Evolutionary conservation across 306 rosid genomes (phyloP).

Genomic region (Sophora flavescens): DNA sequence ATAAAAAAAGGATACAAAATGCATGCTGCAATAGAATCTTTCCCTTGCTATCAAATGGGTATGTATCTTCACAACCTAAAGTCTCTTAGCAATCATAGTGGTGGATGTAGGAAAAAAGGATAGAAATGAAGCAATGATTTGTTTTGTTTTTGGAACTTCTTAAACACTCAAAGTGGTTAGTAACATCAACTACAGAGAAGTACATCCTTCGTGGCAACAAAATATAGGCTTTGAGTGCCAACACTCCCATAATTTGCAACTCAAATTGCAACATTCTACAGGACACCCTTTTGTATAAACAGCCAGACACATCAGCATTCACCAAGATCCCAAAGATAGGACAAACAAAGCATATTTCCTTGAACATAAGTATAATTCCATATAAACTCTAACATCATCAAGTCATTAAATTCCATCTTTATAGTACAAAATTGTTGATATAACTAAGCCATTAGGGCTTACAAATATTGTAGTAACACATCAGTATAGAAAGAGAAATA

Average conservation of each 20-base stretch:
- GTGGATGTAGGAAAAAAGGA: slow-evolving; percentile 20
- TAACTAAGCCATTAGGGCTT: slow-evolving; percentile 1
- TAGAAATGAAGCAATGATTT: slow-evolving; percentile 4
- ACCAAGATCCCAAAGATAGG: slow-evolving; percentile 33
- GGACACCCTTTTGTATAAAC: slow-evolving; percentile 1
- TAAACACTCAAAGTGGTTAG: slow-evolving; percentile 12
- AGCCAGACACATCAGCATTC: not conserved
- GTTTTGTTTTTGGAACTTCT: not conserved
- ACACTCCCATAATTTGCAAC: slow-evolving; percentile 26
- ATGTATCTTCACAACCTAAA: slow-evolving; percentile 31
- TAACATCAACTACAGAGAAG: not conserved
- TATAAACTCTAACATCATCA: slow-evolving; percentile 18
- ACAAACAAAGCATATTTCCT: slow-evolving; percentile 1
- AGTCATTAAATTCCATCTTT: slow-evolving; percentile 20
- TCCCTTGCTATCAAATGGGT: slow-evolving; percentile 15
- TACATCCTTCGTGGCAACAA: slow-evolving; percentile 13
- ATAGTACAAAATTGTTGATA: slow-evolving; percentile 1
- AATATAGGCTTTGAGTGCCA: slow-evolving; percentile 34
- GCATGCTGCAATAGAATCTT: not conserved
- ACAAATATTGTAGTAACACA: slow-evolving; percentile 35
- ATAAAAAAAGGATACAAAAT: not conserved
- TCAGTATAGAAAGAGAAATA: slow-evolving; percentile 29
- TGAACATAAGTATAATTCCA: slow-evolving; percentile 7
- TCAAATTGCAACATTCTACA: slow-evolving; percentile 29
- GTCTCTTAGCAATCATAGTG: slow-evolving; percentile 36